These are phyloP conservation scores for Colletotrichum chlorophyti DNA, from an alignment of 2,329 filamentous ascomycete genomes.

Conservation along the genomic window DNA sequence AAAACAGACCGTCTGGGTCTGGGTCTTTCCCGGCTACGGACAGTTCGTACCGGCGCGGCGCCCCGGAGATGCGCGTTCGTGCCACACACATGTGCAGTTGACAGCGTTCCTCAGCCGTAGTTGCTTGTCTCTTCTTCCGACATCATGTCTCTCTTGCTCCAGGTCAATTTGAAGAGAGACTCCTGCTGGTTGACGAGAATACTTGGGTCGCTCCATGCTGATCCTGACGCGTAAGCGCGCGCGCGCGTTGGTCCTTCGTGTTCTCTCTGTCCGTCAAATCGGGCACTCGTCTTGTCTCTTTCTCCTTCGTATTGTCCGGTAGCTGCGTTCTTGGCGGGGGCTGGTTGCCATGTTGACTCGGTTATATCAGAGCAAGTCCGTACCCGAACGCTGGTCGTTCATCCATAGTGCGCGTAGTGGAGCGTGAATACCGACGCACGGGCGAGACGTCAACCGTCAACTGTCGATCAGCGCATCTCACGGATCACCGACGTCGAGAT, in stretches of 20 bases:
- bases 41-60: background rate
- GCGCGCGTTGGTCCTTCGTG: background rate
- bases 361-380: slow-evolving; percentile 20
- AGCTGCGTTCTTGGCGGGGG: slow-evolving; percentile 16
- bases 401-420: background rate
- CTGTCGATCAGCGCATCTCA: slow-evolving; percentile 17
- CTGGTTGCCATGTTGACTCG: slow-evolving; percentile 13
- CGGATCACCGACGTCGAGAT: slow-evolving; percentile 23
- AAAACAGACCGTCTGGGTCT: background rate
- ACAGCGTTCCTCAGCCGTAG: slow-evolving; percentile 6
- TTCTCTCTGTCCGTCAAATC: too few species aligned
- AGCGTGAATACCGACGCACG: slow-evolving; percentile 14
- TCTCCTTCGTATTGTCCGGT: slow-evolving; percentile 8
- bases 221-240: background rate
- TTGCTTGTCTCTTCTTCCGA: background rate
- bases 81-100: slow-evolving; percentile 5
- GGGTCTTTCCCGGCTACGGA: background rate
- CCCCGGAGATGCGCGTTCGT: slow-evolving; percentile 17
- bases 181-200: background rate
- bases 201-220: background rate
- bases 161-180: background rate
- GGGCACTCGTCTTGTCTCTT: background rate
- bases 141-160: background rate
- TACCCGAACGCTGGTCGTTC: slow-evolving; percentile 10
- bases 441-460: slow-evolving; percentile 15